Evolutionary conservation across 352 stramenopile genomes (phyloP).

Genomic region (Pythium insidiosum): DNA sequence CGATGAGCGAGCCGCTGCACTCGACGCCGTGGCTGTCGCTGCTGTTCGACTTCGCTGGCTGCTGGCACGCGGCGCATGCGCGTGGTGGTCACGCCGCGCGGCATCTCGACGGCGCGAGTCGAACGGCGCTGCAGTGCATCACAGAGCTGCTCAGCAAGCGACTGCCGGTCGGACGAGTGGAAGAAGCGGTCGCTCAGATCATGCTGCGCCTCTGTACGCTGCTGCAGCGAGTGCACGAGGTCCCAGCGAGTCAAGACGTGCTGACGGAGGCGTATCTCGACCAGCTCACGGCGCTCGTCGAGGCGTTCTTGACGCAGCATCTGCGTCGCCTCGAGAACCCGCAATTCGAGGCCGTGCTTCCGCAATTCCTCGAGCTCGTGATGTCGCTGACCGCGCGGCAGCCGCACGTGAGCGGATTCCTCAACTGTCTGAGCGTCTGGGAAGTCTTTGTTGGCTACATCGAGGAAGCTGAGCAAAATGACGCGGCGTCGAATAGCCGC

Average conservation of each 20-base stretch:
- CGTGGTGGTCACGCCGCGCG: conserved; percentile 2
- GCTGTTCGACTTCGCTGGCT: conserved; percentile 46
- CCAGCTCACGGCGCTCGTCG: conserved; percentile 70
- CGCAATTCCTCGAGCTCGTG: conserved; percentile 45
- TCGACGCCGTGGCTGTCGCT: conserved; percentile 48
- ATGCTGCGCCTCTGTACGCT: conserved; percentile 47
- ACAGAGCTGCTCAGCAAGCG: conserved; percentile 63
- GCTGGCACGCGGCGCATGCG: conserved; percentile 12
- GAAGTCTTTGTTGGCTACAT: conserved; percentile 80
- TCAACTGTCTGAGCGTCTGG: conserved; percentile 78
- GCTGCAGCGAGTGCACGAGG: conserved; percentile 48
- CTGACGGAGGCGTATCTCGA: conserved; percentile 57
- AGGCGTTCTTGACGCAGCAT: conserved; percentile 68
- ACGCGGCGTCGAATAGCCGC: conserved; percentile 45
- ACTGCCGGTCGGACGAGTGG: conserved; percentile 27
- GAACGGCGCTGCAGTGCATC: conserved; percentile 45
- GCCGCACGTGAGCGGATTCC: conserved; percentile 59
- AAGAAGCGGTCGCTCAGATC: conserved; percentile 44
- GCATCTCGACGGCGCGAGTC: conserved; percentile 36
- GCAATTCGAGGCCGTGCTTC: conserved; percentile 34
- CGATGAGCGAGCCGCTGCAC: conserved; percentile 43
- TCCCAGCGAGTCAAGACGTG: too few relatives aligned
- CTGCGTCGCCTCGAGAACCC: conserved; percentile 59
- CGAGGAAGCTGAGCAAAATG: conserved; percentile 67
- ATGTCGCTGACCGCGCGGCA: conserved; percentile 60